Conservation (phyloP, 805 yeast species). For the Saccharomycopsis lassenensis region DNA sequence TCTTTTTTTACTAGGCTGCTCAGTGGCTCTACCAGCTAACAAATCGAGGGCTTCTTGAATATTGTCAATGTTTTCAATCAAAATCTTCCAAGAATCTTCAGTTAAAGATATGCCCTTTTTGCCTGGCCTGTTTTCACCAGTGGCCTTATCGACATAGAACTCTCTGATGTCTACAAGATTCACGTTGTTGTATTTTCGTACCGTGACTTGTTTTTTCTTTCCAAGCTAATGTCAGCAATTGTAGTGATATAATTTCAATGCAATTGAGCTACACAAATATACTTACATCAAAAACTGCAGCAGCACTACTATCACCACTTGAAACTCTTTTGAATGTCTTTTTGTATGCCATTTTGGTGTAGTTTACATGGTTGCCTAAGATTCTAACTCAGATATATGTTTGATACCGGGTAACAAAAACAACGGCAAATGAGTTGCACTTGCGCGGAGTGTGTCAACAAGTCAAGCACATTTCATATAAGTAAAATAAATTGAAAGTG, state of each 20-base stretch:
- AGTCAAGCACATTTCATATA: too few relatives aligned
- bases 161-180: conserved; percentile 78
- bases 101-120: conserved; percentile 62
- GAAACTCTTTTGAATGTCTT: conserved; percentile 6
- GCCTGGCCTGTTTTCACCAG: conserved; percentile 65
- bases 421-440: too few relatives aligned
- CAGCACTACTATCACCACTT: too few relatives aligned
- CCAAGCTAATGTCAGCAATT: conserved; percentile 30
- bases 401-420: too few relatives aligned
- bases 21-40: conserved; percentile 14
- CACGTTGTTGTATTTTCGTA: conserved; percentile 56
- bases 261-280: too few relatives aligned
- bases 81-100: conserved; percentile 40
- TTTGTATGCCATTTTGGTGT: conserved; percentile 8
- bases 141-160: conserved; percentile 48
- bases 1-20: not conserved
- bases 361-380: too few relatives aligned
- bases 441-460: too few relatives aligned
- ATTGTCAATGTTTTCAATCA: conserved; percentile 35
- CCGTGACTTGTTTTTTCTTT: conserved; percentile 58
- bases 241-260: not conserved
- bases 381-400: too few relatives aligned
- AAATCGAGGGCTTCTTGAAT: conserved; percentile 24
- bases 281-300: too few relatives aligned
- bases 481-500: too few relatives aligned